Evolutionary conservation across 768 basidiomycete genomes (phyloP).

Genomic region (Lactarius tabidus): DNA sequence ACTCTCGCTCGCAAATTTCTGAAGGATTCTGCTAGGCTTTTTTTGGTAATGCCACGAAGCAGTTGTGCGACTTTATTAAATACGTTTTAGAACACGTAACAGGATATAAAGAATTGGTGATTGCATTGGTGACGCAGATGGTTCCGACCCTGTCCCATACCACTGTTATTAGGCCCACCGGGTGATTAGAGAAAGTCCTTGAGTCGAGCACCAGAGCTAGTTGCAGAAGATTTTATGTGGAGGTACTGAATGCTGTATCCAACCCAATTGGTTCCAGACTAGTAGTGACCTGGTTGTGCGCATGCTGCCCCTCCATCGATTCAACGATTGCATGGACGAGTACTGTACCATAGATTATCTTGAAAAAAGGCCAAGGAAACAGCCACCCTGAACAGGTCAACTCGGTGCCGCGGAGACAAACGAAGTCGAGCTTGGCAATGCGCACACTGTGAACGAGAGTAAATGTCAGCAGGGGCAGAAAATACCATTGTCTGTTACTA

Average conservation of each 20-base stretch:
- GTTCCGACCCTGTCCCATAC: no score
- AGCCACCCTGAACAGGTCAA: no score
- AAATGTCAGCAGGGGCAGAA: not conserved
- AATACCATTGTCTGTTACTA: not conserved
- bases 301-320: not conserved
- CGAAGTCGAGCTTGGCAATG: not conserved
- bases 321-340: no score
- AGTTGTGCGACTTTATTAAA: no score
- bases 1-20: no score
- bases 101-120: not conserved
- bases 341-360: no score
- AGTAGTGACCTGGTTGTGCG: not conserved
- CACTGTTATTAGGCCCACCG: not conserved
- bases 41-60: no score
- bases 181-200: not conserved
- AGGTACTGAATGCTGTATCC: not conserved
- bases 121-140: no score
- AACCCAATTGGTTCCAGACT: not conserved
- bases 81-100: no score
- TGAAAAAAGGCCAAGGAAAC: no score
- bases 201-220: not conserved
- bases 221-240: not conserved
- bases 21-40: no score
- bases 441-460: not conserved
- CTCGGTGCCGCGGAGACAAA: no score